These are phyloP conservation scores for Calendula officinalis DNA, from an alignment of 129 eudicot genomes.

Conservation along the genomic window DNA sequence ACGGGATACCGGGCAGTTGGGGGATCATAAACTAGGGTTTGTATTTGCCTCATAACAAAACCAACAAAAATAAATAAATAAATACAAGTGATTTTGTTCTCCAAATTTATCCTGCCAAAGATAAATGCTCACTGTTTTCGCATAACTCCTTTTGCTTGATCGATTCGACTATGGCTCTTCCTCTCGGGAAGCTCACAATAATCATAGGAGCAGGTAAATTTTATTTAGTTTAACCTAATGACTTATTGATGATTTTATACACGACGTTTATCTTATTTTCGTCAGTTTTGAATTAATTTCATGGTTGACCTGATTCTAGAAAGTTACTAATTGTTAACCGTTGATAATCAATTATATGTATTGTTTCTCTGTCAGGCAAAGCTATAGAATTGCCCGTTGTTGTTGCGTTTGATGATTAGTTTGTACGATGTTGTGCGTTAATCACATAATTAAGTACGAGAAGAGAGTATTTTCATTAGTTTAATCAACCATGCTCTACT, in stretches of 20 bases:
- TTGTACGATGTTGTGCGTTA: not conserved
- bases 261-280: not conserved
- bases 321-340: not conserved
- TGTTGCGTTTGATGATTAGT: conserved; percentile 3
- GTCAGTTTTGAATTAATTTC: not conserved
- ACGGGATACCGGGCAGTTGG: not conserved
- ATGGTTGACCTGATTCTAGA: not conserved
- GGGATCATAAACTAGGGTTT: not conserved
- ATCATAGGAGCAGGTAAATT: conserved; percentile 78
- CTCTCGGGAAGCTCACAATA: conserved; percentile 70
- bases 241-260: not conserved
- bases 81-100: conserved; percentile 19
- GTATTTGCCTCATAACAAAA: not conserved
- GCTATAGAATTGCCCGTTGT: not conserved
- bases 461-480: too few relatives aligned
- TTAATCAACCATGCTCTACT: too few relatives aligned
- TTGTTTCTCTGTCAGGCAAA: not conserved
- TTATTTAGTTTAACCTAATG: not conserved
- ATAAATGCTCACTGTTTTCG: conserved; percentile 17
- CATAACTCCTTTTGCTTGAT: conserved; percentile 9
- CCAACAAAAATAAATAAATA: conserved; percentile 2
- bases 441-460: not conserved
- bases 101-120: not conserved
- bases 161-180: conserved; percentile 58
- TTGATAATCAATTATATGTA: not conserved